Base-by-base conservation (phyloP, 2,329 filamentous ascomycete species). In the Aspergillus intermedius region DNA sequence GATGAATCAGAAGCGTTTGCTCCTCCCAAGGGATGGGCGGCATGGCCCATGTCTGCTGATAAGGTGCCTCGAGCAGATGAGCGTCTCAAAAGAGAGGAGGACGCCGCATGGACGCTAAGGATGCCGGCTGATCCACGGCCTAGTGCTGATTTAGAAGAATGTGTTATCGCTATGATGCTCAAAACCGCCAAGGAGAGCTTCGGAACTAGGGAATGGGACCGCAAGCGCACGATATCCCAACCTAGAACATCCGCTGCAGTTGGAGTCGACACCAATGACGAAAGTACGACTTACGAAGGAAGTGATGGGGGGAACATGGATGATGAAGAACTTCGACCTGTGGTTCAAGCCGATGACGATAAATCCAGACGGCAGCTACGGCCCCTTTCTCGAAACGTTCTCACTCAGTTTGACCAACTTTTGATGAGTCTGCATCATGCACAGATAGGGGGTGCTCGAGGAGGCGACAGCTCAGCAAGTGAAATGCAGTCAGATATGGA, bases 21-120 rank as follows among this genome's bases (percentile, higher is more conserved):
- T 13, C 75, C 78, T 1, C 59, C 79, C 0, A 80, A 78, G 50
- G 55, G 63, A 4, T 96, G 91, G 91, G 88, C 87, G 15, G 87
- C 90, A 0, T 96, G 91, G 91, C 91, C 91, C 4, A 66, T 94
- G 60, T 75, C 76, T 17, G 74, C 79, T 4, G 69, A 74, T 6
- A 70, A 77, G 22, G 82, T 93, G 6, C 87, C 87, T 1, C 70
- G 73, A 13, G 72, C 75, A 12, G 72, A 73, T 17, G 77, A 87
- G 52, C 45, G 64, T 73, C 45, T 74, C 72, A 55, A 71, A 64
- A 52, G 63, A 6, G 74, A 80, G 44, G 70, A 74, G 5, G 70
- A 78, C 46, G 77, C 80, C 25, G 62, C 58, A 10, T 81, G 76
- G 60, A 82, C 76, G 0, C 70, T 80, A 28, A 76, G 74, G 46